phyloP scores from a whole-genome alignment of 257 asterid genomes.

The Solanum tarapatanum region DNA sequence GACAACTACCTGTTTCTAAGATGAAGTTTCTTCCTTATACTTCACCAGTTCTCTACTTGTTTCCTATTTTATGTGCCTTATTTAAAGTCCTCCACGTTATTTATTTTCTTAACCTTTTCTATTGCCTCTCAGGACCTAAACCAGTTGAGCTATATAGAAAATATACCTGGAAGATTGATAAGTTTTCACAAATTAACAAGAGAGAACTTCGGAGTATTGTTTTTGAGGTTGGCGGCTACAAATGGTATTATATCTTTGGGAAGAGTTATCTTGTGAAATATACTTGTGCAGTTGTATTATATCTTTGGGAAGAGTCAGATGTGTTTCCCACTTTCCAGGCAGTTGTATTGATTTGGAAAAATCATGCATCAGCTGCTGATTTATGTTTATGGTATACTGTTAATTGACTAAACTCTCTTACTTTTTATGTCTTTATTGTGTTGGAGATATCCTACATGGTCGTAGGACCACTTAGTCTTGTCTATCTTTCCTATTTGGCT shows the following conservation, averaged over 20 bases:
- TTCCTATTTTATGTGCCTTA: background rate
- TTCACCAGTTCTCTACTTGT: background rate
- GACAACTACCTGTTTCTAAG: background rate
- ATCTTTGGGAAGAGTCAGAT: background rate
- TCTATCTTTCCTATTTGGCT: background rate
- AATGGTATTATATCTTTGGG: constrained; percentile 22
- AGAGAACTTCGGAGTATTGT: constrained; percentile 35
- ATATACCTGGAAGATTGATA: constrained; percentile 42
- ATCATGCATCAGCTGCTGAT: background rate
- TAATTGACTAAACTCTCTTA: background rate
- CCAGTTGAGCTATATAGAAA: constrained; percentile 30
- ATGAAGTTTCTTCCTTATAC: background rate
- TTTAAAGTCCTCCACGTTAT: background rate
- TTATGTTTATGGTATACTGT: background rate
- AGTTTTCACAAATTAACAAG: constrained; percentile 35
- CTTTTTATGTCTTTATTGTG: background rate
- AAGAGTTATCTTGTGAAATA: background rate
- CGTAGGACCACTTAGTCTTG: background rate
- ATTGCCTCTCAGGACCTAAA: constrained; percentile 19
- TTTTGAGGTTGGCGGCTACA: constrained; percentile 38
- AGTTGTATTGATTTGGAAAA: background rate
- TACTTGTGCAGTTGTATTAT: constrained; percentile 11
- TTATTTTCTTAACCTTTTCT: background rate
- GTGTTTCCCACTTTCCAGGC: background rate
- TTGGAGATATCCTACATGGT: background rate